Conservation (phyloP, 352 stramenopile genomes). For the Pythium brachiatum region DNA sequence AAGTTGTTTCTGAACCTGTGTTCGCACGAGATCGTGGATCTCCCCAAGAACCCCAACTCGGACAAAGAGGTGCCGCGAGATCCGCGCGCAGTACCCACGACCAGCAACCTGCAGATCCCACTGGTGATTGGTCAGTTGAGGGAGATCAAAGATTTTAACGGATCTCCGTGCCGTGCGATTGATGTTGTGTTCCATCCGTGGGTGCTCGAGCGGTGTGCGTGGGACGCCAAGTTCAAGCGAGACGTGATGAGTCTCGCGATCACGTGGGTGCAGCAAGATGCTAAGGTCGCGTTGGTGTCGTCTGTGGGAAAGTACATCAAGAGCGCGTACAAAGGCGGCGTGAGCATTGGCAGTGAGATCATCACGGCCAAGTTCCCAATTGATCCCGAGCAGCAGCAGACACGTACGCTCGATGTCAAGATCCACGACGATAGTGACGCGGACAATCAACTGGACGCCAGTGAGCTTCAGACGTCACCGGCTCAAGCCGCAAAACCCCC, state of each 20-base stretch:
- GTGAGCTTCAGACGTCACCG: background rate
- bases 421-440: background rate
- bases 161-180: constrained; percentile 42
- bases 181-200: constrained; percentile 83
- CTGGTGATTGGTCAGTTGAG: constrained; percentile 61
- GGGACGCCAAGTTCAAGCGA: constrained; percentile 79
- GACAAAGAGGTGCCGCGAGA: constrained; percentile 54
- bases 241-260: constrained; percentile 78
- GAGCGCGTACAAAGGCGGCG: constrained; percentile 78
- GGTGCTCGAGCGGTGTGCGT: constrained; percentile 66
- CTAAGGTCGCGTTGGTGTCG: constrained; percentile 28
- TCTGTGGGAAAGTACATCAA: constrained; percentile 79
- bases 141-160: constrained; percentile 44
- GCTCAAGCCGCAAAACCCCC: background rate
- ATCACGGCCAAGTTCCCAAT: constrained; percentile 81
- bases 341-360: constrained; percentile 50
- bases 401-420: constrained; percentile 20
- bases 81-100: constrained; percentile 57
- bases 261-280: constrained; percentile 76
- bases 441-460: constrained; percentile 14
- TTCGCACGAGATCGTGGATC: constrained; percentile 62
- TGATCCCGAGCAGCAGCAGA: constrained; percentile 32
- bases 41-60: constrained; percentile 76
- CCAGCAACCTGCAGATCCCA: constrained; percentile 75
- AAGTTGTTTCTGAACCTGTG: constrained; percentile 87